These are phyloP conservation scores for Didymella sp. DNA, from an alignment of 2,329 filamentous ascomycete species.

Conservation along the genomic window DNA sequence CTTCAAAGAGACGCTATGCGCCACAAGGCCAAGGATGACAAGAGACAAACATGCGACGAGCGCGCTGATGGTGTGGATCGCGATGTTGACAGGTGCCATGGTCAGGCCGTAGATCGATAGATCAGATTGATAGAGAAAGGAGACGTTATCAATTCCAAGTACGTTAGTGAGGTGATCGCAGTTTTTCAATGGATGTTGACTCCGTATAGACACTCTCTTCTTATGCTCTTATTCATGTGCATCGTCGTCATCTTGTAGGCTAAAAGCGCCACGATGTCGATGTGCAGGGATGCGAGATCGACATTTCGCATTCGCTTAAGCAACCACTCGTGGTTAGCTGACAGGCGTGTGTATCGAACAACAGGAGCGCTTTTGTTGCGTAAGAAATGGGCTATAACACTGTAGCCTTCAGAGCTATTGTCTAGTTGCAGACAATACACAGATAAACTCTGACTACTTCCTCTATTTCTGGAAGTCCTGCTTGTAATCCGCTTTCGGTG, in stretches of 20 bases:
- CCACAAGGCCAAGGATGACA: background rate
- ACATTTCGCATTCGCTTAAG: constrained; percentile 7
- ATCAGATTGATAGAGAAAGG: background rate
- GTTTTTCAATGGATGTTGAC: background rate
- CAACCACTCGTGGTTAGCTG: background rate
- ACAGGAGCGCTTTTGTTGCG: too few relatives aligned
- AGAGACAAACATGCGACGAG: background rate
- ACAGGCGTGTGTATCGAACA: background rate
- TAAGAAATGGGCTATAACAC: too few relatives aligned
- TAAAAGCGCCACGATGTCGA: constrained; percentile 2
- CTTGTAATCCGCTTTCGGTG: too few relatives aligned
- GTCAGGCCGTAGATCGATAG: background rate
- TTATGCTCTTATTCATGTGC: background rate
- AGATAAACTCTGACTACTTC: too few relatives aligned
- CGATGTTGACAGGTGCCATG: background rate
- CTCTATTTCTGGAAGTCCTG: too few relatives aligned
- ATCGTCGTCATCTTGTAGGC: constrained; percentile 4
- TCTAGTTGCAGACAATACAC: too few relatives aligned
- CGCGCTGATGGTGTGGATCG: constrained; percentile 1
- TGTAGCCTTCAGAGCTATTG: too few relatives aligned
- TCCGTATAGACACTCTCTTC: background rate
- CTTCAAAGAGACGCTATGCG: background rate
- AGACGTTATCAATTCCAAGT: background rate
- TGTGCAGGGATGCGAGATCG: background rate
- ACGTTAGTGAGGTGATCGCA: background rate